These are phyloP conservation scores for Heliocybe sulcata DNA, from an alignment of 1,284 basidiomycete genomes.

Conservation along the genomic window DNA sequence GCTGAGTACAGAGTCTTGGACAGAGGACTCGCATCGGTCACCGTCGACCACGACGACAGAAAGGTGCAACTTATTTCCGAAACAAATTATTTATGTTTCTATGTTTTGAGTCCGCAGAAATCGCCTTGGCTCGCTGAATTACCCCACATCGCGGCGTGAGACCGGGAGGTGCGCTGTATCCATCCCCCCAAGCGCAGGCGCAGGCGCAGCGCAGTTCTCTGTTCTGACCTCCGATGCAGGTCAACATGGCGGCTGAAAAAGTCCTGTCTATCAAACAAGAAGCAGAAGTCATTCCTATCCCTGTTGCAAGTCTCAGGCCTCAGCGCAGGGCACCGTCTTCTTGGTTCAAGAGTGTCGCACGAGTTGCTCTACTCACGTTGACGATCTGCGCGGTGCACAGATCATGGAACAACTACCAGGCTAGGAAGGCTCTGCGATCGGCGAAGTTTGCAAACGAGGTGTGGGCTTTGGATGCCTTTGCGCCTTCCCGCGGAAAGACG, in stretches of 20 bases:
- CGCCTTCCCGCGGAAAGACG: not conserved
- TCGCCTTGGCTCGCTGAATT: too few species aligned
- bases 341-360: not conserved
- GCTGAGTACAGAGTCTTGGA: too few species aligned
- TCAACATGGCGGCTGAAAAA: not conserved
- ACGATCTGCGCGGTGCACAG: not conserved
- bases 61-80: too few species aligned
- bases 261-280: not conserved
- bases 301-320: not conserved
- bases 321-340: not conserved
- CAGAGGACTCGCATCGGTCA: too few species aligned
- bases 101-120: too few species aligned
- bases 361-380: not conserved
- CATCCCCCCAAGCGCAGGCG: not conserved
- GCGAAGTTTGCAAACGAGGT: not conserved
- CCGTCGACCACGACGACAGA: too few species aligned
- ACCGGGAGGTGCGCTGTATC: not conserved
- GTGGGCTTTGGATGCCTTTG: constrained; percentile 1
- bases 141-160: not conserved
- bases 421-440: not conserved
- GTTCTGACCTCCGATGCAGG: not conserved
- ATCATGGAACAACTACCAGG: not conserved
- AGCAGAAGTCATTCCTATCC: not conserved
- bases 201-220: not conserved
- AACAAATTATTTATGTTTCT: too few species aligned